A percentile compares a stretch with the other conserved stretches of the same genome.
Conservation (phyloP, 2,329 filamentous ascomycete genomes). For the Trichoderma sp. region DNA sequence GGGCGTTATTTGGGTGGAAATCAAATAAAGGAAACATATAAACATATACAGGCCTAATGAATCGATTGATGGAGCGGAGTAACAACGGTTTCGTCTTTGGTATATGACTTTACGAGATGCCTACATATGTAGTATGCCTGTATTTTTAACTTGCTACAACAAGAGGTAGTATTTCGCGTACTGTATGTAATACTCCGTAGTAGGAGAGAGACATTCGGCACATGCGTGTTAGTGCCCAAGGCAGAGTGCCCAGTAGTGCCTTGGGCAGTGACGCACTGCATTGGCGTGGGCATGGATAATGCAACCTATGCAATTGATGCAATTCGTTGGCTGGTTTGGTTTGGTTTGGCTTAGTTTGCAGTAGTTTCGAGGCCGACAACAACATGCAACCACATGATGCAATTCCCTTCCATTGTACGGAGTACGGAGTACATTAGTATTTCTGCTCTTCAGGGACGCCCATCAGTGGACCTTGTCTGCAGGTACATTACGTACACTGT, state of each 20-base stretch:
- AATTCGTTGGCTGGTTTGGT: too few species aligned
- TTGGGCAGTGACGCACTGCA: constrained; percentile 4
- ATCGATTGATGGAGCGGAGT: not conserved
- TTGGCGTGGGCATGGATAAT: not conserved
- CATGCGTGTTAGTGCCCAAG: not conserved
- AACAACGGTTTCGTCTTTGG: not conserved
- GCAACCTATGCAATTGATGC: not conserved
- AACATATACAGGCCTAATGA: not conserved
- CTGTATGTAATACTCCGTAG: too few species aligned
- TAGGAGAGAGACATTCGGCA: too few species aligned
- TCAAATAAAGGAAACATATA: not conserved
- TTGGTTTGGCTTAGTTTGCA: too few species aligned
- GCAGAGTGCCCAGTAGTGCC: not conserved
- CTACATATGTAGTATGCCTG: not conserved
- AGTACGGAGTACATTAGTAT: too few species aligned
- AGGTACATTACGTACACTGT: too few species aligned
- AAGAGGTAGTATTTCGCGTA: too few species aligned
- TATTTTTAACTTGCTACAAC: too few species aligned
- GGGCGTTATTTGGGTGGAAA: not conserved
- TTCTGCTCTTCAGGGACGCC: not conserved
- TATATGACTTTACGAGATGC: not conserved
- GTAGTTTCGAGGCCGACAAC: not conserved
- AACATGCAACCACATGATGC: not conserved
- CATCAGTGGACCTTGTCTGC: not conserved
- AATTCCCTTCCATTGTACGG: not conserved